Conservation (phyloP, 345 rosid genomes). For the Erodium maritimum region DNA sequence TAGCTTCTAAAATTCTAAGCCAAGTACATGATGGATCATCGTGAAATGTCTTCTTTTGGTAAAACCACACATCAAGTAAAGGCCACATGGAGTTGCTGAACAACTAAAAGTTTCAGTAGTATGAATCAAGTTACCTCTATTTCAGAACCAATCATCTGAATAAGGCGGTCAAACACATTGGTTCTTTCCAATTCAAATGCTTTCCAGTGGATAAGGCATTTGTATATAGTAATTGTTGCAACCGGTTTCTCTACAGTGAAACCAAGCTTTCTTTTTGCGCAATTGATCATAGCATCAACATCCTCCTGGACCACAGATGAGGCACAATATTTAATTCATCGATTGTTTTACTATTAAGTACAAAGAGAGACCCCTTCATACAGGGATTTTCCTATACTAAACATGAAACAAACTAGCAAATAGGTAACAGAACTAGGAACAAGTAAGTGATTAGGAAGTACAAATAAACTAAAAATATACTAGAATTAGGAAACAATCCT, state of each 20-base stretch:
- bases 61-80: no score
- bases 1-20: no score
- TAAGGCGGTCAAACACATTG: slow-evolving; percentile 83
- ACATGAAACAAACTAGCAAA: no score
- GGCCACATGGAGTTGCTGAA: no score
- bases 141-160: slow-evolving; percentile 80
- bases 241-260: slow-evolving; percentile 69
- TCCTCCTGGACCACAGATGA: slow-evolving; percentile 42
- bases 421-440: no score
- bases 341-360: neutral
- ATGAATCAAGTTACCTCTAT: slow-evolving; percentile 68
- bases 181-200: slow-evolving; percentile 86
- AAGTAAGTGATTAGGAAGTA: no score
- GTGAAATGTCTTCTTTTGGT: no score
- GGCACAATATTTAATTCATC: slow-evolving; percentile 3
- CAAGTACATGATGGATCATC: no score
- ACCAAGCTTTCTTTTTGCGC: slow-evolving; percentile 50
- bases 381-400: neutral
- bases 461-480: no score
- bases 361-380: neutral
- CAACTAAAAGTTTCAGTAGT: no score
- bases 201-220: slow-evolving; percentile 86
- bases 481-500: no score
- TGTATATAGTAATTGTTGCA: slow-evolving; percentile 79
- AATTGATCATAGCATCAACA: slow-evolving; percentile 56